These are phyloP conservation scores for Alternaria longipes DNA, from an alignment of 2,329 filamentous ascomycete genomes.

Conservation along the genomic window DNA sequence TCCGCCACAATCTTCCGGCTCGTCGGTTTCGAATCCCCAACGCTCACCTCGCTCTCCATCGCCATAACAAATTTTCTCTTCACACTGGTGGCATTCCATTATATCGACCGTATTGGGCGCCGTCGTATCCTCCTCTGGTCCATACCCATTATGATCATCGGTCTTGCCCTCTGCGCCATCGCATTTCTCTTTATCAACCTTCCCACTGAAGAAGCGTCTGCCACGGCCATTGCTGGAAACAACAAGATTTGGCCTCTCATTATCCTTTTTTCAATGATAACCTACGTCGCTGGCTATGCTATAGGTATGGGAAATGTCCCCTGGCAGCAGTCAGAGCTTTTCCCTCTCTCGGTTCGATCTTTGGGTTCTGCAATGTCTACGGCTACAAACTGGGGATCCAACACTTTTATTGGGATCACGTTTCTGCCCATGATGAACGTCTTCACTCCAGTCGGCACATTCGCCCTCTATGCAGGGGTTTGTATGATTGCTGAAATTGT, in stretches of 20 bases:
- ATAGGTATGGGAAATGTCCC: conserved; percentile 90
- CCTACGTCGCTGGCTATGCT: conserved; percentile 88
- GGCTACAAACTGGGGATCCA: conserved; percentile 86
- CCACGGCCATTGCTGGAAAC: conserved; percentile 14
- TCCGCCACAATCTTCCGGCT: conserved; percentile 58
- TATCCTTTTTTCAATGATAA: conserved; percentile 78
- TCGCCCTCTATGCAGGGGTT: conserved; percentile 78
- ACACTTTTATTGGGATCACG: conserved; percentile 84
- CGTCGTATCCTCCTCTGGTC: conserved; percentile 77
- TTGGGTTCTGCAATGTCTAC: conserved; percentile 78
- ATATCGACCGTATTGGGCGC: conserved; percentile 57
- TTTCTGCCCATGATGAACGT: conserved; percentile 88
- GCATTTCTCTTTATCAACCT: conserved; percentile 74
- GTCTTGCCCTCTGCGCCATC: conserved; percentile 74
- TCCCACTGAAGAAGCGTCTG: conserved; percentile 29
- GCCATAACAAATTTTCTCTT: conserved; percentile 58
- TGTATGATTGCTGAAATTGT: conserved; percentile 73
- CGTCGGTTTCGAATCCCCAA: conserved; percentile 57
- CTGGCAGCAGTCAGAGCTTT: conserved; percentile 95
- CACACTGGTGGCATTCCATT: conserved; percentile 57
- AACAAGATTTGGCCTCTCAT: conserved; percentile 47
- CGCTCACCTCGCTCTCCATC: conserved; percentile 56
- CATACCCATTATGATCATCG: conserved; percentile 82
- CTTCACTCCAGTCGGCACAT: conserved; percentile 78
- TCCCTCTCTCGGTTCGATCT: conserved; percentile 77